Percentiles rank a stretch among this genome's conserved stretches.
Conservation (phyloP, 306 rosid genomes). For the Vigna trinervia region DNA sequence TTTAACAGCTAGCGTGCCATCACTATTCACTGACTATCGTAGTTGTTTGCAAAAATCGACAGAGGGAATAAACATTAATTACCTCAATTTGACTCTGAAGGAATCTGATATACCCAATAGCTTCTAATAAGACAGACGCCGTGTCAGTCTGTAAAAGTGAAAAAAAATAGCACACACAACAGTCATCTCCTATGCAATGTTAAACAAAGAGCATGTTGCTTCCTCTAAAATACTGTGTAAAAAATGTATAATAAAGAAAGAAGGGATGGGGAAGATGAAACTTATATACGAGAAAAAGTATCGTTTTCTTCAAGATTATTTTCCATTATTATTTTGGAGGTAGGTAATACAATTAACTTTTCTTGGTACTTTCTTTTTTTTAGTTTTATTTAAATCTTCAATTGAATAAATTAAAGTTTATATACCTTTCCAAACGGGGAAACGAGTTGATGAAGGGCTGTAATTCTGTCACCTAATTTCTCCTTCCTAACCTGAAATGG, state of each 20-base stretch:
- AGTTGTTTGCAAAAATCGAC: constrained; percentile 48
- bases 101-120: constrained; percentile 99
- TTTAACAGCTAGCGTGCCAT: constrained; percentile 49
- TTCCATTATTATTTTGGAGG: not conserved
- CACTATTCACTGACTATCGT: constrained; percentile 44
- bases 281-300: not conserved
- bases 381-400: not conserved
- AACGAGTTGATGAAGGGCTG: constrained; percentile 97
- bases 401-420: constrained; percentile 10
- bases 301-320: not conserved
- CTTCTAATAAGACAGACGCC: constrained; percentile 99
- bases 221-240: not conserved
- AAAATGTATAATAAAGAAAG: not conserved
- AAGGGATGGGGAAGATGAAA: not conserved
- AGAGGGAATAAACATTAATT: constrained; percentile 53
- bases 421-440: constrained; percentile 98
- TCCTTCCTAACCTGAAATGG: constrained; percentile 93
- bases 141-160: constrained; percentile 99
- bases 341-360: not conserved
- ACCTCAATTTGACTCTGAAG: constrained; percentile 99
- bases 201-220: constrained; percentile 1
- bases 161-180: constrained; percentile 53
- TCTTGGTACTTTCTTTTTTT: not conserved
- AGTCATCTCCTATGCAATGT: constrained; percentile 41
- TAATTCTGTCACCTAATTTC: constrained; percentile 98